A percentile compares a stretch with the other conserved stretches of the same genome.
Evolutionary conservation across 805 yeast genomes (phyloP).

Genomic region (Wickerhamiella azyma): DNA sequence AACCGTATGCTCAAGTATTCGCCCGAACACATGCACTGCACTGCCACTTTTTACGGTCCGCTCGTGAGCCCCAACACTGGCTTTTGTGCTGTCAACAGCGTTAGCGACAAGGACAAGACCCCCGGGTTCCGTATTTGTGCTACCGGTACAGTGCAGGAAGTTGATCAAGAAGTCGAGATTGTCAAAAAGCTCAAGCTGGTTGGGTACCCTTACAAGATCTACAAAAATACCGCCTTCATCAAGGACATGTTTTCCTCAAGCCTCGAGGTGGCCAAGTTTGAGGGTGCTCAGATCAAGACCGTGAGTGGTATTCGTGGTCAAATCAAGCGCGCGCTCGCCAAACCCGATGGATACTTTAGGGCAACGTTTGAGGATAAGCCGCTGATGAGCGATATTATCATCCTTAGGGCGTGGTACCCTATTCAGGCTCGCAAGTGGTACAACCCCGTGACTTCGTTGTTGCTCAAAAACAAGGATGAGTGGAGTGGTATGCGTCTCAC

Average conservation of each 20-base stretch:
- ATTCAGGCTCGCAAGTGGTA: slow-evolving; percentile 80
- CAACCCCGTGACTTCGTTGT: slow-evolving; percentile 88
- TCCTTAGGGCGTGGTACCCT: slow-evolving; percentile 94
- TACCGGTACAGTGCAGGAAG: slow-evolving; percentile 90
- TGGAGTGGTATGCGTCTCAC: slow-evolving; percentile 97
- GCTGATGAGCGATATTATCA: slow-evolving; percentile 66
- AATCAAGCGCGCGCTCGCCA: slow-evolving; percentile 83
- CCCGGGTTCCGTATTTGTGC: slow-evolving; percentile 92
- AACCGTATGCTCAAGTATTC: slow-evolving; percentile 96
- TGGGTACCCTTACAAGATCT: slow-evolving; percentile 87
- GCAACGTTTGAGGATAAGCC: slow-evolving; percentile 96
- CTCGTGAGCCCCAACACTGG: slow-evolving; percentile 95
- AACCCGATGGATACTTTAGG: slow-evolving; percentile 90
- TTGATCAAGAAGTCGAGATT: slow-evolving; percentile 76
- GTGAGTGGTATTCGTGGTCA: slow-evolving; percentile 97
- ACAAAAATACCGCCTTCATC: slow-evolving; percentile 91
- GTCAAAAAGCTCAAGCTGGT: slow-evolving; percentile 92
- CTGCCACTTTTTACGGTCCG: slow-evolving; percentile 94
- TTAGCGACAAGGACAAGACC: slow-evolving; percentile 69
- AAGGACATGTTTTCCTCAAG: slow-evolving; percentile 91
- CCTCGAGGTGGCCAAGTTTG: slow-evolving; percentile 92
- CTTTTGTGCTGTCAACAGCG: slow-evolving; percentile 86
- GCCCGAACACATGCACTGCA: slow-evolving; percentile 95
- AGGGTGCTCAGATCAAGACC: slow-evolving; percentile 93
- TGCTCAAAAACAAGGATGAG: slow-evolving; percentile 59